Percentiles rank a stretch among this genome's conserved stretches.
Conservation (phyloP, 352 stramenopile species). For the Pythium grandisporangium region DNA sequence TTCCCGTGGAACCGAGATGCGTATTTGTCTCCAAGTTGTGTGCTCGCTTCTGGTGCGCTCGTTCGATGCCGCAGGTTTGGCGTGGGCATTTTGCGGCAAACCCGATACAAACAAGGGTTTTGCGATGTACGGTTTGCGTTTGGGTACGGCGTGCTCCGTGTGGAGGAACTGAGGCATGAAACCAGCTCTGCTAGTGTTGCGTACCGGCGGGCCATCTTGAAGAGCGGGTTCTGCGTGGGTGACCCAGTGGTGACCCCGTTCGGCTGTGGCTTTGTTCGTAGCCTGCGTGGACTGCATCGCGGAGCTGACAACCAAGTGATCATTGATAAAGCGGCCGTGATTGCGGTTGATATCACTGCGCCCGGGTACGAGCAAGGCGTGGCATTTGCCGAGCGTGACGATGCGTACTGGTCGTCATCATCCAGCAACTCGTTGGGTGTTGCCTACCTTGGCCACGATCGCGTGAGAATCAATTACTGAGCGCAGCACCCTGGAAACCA, state of each 20-base stretch:
- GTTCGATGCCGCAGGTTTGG: slow-evolving; percentile 43
- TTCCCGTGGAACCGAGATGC: slow-evolving; percentile 61
- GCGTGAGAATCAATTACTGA: too few species aligned
- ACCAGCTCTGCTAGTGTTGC: slow-evolving; percentile 4
- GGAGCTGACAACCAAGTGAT: background rate
- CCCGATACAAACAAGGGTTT: slow-evolving; percentile 43
- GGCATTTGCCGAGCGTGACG: too few species aligned
- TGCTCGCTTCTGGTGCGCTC: slow-evolving; percentile 34
- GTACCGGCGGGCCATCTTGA: slow-evolving; percentile 14
- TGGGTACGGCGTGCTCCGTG: slow-evolving; percentile 44
- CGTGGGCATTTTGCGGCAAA: slow-evolving; percentile 53
- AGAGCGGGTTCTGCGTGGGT: slow-evolving; percentile 20
- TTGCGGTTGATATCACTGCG: too few species aligned
- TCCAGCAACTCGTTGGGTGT: too few species aligned
- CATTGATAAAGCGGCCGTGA: too few species aligned
- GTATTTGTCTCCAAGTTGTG: slow-evolving; percentile 35
- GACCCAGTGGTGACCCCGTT: slow-evolving; percentile 71
- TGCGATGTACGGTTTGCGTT: slow-evolving; percentile 60
- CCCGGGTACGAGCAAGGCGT: too few species aligned
- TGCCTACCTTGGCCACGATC: too few species aligned
- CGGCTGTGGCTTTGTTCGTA: slow-evolving; percentile 25
- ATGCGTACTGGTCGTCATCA: too few species aligned
- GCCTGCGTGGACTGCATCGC: slow-evolving; percentile 2
- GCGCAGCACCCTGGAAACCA: too few species aligned
- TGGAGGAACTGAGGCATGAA: slow-evolving; percentile 32